Conservation (phyloP, 2,329 filamentous ascomycete genomes). For the Colletotrichum filicis region DNA sequence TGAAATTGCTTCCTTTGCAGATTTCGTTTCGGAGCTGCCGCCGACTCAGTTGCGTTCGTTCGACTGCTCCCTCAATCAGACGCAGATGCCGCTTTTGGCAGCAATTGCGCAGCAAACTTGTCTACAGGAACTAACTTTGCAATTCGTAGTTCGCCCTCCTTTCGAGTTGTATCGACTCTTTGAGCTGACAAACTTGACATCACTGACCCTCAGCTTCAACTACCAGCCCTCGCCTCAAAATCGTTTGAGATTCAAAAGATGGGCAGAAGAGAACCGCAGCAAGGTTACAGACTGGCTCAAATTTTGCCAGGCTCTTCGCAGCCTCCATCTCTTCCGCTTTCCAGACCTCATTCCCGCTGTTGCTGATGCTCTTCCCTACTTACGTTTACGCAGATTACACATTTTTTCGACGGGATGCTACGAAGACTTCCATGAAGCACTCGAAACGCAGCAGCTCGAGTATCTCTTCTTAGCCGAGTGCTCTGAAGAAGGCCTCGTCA, state of each 20-base stretch:
- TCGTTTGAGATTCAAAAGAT: neutral
- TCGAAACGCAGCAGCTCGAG: neutral
- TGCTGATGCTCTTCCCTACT: conserved; percentile 2
- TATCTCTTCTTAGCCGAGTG: conserved; percentile 11
- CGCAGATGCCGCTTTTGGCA: neutral
- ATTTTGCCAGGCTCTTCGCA: neutral
- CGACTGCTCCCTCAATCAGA: neutral
- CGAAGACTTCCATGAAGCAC: neutral
- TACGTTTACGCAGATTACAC: conserved; percentile 5
- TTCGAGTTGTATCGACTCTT: neutral
- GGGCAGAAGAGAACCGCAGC: neutral
- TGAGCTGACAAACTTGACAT: conserved; percentile 1
- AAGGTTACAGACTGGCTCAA: neutral
- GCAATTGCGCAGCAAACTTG: neutral
- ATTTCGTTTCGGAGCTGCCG: neutral
- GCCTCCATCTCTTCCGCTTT: conserved; percentile 11
- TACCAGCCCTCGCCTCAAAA: neutral
- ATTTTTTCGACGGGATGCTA: neutral
- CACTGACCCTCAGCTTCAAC: conserved; percentile 8
- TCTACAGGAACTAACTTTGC: neutral
- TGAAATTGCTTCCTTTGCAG: neutral
- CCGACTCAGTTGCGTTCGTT: neutral
- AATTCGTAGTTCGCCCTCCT: neutral
- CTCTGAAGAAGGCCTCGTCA: neutral
- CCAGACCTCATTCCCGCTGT: conserved; percentile 12